Base-by-base conservation (phyloP, 2,329 filamentous ascomycete genomes). In the Microsporum audouinii region DNA sequence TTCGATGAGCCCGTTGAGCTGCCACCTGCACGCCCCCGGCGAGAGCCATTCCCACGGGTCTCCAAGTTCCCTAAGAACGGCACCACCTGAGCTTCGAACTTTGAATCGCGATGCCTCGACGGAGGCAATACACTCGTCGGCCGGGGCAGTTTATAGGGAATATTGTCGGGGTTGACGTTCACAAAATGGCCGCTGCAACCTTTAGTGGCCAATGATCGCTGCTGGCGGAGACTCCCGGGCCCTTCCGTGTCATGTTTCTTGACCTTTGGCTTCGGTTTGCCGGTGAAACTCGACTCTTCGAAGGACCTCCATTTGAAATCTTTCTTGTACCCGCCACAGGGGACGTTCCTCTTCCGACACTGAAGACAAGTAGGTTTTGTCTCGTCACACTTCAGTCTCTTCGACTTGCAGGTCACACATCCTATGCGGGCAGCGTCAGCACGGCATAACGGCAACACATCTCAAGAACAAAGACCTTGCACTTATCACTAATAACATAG, bases 261-360 rank as follows among this genome's bases (percentile, higher is more conserved):
- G 45, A 73, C 63, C 66, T 78, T 81, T 12, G 66, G 61, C 33
- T 66, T 63, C 29, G 71, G 64, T 43, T 72, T 76, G 36, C 69
- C 67, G 8, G 69, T 73, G 64, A 84, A 78, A 60, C 75, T 84
- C 55, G 82, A 79, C 65, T 88, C 85, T 68, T 86, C 84, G 66
- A 88, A 88, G 0, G 84, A 80, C 59, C 84, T 78, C 86, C 86
- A 89, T 77, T 88, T 88, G 75, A 88, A 88, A 71, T 87, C 84
- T 71, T 87, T 89, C 71, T 84, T 87, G 73, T 88, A 89, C 39
- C 86, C 86, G 62, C 85, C 86, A 69, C 86, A 89, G 2, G 76
- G 71, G 27, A 88, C 85, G 64, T 81, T 84, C 59, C 86, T 79
- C 66, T 82, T 82, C 53, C 82, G 77, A 69, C 86, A 88, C 74